Conservation (phyloP, 73 alveolate genomes). For the Tetrahymena malaccensis region DNA sequence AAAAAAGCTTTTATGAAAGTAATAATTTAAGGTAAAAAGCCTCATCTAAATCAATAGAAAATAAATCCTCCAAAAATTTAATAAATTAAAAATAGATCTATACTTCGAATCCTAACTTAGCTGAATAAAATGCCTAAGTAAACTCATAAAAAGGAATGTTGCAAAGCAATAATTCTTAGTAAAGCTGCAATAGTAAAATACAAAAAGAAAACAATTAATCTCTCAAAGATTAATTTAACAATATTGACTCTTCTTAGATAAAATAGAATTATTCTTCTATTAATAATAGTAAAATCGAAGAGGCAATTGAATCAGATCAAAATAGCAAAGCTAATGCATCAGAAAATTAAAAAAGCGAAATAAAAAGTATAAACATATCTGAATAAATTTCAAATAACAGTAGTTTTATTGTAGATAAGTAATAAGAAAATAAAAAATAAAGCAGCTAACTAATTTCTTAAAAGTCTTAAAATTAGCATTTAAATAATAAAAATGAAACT, state of each 20-base stretch:
- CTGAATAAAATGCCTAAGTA: not conserved
- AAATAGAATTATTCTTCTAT: not conserved
- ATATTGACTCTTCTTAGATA: not conserved
- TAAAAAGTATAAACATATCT: not conserved
- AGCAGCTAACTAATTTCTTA: not conserved
- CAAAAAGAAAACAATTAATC: not conserved
- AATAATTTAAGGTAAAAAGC: not conserved
- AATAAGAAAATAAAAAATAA: not conserved
- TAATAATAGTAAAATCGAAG: not conserved
- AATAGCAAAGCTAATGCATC: not conserved
- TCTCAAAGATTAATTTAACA: not conserved
- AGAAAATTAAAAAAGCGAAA: not conserved
- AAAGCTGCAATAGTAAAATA: not conserved
- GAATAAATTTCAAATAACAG: not conserved
- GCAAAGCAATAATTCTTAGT: not conserved
- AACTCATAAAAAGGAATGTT: not conserved
- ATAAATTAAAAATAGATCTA: not conserved
- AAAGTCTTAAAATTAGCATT: not conserved
- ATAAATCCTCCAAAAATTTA: not conserved
- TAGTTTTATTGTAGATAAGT: not conserved
- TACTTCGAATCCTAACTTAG: not conserved
- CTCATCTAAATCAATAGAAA: not conserved
- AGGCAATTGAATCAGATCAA: not conserved
- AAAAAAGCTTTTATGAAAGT: not conserved
- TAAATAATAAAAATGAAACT: no score